phyloP scores from a whole-genome alignment of 345 rosid species.

The Sonneratia caseolaris region DNA sequence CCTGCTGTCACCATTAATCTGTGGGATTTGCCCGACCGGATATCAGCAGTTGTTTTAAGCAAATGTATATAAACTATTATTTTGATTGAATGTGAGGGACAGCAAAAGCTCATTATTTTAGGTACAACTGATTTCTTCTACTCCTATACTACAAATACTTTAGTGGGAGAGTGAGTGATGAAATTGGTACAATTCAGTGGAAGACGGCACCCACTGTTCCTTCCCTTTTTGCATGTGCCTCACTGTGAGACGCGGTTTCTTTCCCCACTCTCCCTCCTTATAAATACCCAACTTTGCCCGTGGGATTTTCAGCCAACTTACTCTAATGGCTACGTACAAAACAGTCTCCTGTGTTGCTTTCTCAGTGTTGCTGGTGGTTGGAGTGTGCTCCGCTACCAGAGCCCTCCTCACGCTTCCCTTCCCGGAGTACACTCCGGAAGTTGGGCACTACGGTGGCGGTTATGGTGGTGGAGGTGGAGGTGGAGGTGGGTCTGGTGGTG shows the following conservation, averaged over 20 bases:
- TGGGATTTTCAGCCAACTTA: slow-evolving; percentile 6
- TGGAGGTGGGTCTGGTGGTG: slow-evolving; percentile 20
- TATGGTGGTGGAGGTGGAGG: slow-evolving; percentile 15
- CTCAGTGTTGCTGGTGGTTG: slow-evolving; percentile 23
- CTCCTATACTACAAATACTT: not conserved
- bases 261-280: slow-evolving; percentile 16
- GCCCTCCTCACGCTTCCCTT: slow-evolving; percentile 18
- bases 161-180: not conserved
- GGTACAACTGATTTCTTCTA: not conserved
- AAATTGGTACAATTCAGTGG: slow-evolving; percentile 10
- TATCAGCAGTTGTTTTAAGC: too few species aligned
- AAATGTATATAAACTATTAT: not conserved
- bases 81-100: slow-evolving; percentile 20
- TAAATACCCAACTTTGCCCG: slow-evolving; percentile 17
- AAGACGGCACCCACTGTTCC: not conserved
- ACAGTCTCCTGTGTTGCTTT: slow-evolving; percentile 14
- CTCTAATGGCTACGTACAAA: slow-evolving; percentile 18
- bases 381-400: slow-evolving; percentile 30
- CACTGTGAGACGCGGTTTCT: slow-evolving; percentile 2
- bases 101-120: slow-evolving; percentile 24
- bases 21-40: too few species aligned
- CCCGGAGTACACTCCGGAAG: slow-evolving; percentile 13
- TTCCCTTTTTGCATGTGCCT: slow-evolving; percentile 17
- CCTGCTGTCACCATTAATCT: too few species aligned
- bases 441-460: slow-evolving; percentile 13